Conservation (phyloP, 306 rosid genomes). For the Rosa persica region DNA sequence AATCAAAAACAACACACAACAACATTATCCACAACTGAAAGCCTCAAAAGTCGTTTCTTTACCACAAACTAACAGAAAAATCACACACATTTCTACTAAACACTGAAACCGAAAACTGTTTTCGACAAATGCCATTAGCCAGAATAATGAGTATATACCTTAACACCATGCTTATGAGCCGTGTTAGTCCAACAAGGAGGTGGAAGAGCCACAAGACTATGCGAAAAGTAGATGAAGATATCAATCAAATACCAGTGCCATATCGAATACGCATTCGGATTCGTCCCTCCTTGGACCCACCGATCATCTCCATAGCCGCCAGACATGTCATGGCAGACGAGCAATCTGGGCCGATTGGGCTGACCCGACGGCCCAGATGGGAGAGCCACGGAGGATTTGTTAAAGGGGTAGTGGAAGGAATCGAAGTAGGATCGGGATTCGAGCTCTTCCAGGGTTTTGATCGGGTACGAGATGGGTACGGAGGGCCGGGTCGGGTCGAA, state of each 20-base stretch:
- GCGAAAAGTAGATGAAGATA: constrained; percentile 85
- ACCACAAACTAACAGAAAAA: not conserved
- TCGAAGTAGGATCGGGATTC: constrained; percentile 67
- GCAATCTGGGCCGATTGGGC: constrained; percentile 71
- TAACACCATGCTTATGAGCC: constrained; percentile 86
- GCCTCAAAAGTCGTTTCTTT: too few species aligned
- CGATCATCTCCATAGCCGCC: constrained; percentile 84
- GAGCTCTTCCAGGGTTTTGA: constrained; percentile 74
- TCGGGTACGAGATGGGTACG: constrained; percentile 75
- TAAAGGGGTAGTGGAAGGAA: constrained; percentile 87
- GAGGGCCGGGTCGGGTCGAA: constrained; percentile 70
- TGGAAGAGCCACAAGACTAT: constrained; percentile 76
- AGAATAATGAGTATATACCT: constrained; percentile 38
- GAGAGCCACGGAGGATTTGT: constrained; percentile 57
- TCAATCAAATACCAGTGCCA: constrained; percentile 97
- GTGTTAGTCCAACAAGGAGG: constrained; percentile 85
- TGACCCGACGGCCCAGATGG: constrained; percentile 25
- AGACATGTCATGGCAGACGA: constrained; percentile 87
- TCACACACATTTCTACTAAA: not conserved
- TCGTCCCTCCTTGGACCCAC: constrained; percentile 91
- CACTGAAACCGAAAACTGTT: not conserved
- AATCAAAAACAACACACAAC: not conserved
- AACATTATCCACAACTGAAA: too few species aligned
- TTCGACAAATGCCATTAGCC: not conserved
- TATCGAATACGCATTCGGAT: constrained; percentile 66